Evolutionary conservation across 805 yeast genomes (phyloP), one percentile per base, ranked within the genome.

Genomic region (Clavispora phyllophila): DNA sequence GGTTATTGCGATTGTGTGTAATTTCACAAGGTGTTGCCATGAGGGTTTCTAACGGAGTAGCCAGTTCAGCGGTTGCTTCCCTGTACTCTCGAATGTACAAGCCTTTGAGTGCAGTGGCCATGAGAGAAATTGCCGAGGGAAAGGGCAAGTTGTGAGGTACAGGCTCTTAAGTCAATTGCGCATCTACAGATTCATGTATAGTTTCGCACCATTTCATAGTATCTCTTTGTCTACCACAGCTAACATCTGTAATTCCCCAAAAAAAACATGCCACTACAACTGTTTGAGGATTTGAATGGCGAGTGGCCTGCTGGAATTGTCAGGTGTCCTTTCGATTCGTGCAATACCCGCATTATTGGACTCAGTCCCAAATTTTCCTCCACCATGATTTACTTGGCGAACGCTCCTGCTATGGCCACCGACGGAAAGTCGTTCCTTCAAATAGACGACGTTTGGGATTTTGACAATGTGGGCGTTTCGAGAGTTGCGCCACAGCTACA

Each of bases 401-500:
- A 59, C 36, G 52, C 68, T 2, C 72, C 73, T 0, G 39, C 48
- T 28, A 62, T 66, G 66, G 53, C 61, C 9, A 47, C 40, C 2
- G 46, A 45, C 4, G 39, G 47, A 3, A 32, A 23, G 15, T 15
- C 22, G 5, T 81, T 79, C 53, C 66, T 71, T 34, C 53, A 65
- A 23, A 64, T 82, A 1, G 54, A 62, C 2, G 87, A 83, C 53
- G 79, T 81, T 41, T 85, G 93, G 93, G 85, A 78, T 48, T 85
- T 85, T 52, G 90, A 85, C 48, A 85, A 85, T 53, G 76, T 85
- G 36, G 90, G 88, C 1, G 91, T 85, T 2, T 82, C 89, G 1
- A 72, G 72, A 44, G 65, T 71, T 1, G 39, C 68, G 1, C 55
- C 55, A 8, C 55, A 51, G 9, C 32, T 58, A 57, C 37, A 48